Percentiles rank a stretch among this genome's conserved stretches.
Evolutionary conservation across 345 rosid species (phyloP).

Genomic region (Odontarrhena argentea): DNA sequence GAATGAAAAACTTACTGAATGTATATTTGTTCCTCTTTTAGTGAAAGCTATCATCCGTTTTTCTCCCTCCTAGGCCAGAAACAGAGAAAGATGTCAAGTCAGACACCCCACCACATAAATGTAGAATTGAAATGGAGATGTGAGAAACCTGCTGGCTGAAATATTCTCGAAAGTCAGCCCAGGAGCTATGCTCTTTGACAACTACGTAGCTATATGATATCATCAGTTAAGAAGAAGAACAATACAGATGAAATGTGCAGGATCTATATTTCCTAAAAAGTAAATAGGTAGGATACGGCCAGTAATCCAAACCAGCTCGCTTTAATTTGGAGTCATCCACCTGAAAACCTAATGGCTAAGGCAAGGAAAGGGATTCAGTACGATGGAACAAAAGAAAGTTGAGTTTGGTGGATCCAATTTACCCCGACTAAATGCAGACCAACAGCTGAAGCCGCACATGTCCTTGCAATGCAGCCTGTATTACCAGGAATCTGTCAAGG

Average conservation of each 20-base stretch:
- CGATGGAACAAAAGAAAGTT: neutral
- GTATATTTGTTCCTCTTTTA: conserved; percentile 72
- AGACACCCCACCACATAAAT: conserved; percentile 12
- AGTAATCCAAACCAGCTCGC: conserved; percentile 96
- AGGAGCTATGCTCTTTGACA: conserved; percentile 75
- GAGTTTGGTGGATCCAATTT: neutral
- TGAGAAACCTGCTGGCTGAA: conserved; percentile 71
- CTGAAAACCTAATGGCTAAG: conserved; percentile 90
- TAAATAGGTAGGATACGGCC: conserved; percentile 80
- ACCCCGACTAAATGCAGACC: conserved; percentile 91
- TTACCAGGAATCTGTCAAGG: conserved; percentile 90
- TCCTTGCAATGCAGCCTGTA: conserved; percentile 96
- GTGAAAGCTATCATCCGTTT: conserved; percentile 90
- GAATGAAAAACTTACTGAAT: conserved; percentile 63
- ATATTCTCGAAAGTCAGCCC: conserved; percentile 76
- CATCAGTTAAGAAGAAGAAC: conserved; percentile 44
- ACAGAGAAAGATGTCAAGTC: conserved; percentile 13
- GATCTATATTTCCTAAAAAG: no score
- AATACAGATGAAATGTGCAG: neutral
- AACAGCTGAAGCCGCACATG: conserved; percentile 89
- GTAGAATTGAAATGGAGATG: conserved; percentile 28
- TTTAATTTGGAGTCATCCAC: conserved; percentile 80
- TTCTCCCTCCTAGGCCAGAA: conserved; percentile 64
- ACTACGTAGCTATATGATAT: conserved; percentile 61
- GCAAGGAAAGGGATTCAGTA: conserved; percentile 24